A percentile compares a stretch with the other conserved stretches of the same genome.
Evolutionary conservation across 2,329 filamentous ascomycete genomes (phyloP).

Genomic region (Neodidymelliopsis sp.): DNA sequence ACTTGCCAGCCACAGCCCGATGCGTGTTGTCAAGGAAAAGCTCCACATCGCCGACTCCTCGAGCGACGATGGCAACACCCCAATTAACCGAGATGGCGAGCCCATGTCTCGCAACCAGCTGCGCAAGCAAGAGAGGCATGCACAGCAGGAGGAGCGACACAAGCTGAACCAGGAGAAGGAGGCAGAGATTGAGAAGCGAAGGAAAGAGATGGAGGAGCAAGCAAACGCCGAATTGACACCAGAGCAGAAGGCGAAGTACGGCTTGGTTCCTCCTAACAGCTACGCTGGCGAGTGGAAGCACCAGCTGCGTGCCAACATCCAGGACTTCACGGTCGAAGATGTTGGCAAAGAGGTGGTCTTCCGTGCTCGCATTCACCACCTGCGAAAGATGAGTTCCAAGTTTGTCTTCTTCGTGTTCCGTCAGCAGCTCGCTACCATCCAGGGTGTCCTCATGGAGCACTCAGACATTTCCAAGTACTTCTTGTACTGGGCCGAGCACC

Average conservation of each 20-base stretch:
- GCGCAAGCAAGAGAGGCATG: constrained; percentile 57
- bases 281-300: constrained; percentile 61
- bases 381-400: constrained; percentile 81
- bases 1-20: constrained; percentile 45
- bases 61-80: constrained; percentile 45
- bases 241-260: constrained; percentile 67
- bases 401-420: constrained; percentile 87
- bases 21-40: constrained; percentile 51
- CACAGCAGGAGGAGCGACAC: constrained; percentile 54
- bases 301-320: constrained; percentile 58
- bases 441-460: constrained; percentile 76
- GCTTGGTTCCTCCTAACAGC: constrained; percentile 64
- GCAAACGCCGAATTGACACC: constrained; percentile 63
- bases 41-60: constrained; percentile 45
- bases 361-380: constrained; percentile 76
- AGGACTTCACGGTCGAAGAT: constrained; percentile 59
- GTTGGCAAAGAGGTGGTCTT: constrained; percentile 70
- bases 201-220: constrained; percentile 56
- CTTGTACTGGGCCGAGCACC: constrained; percentile 85
- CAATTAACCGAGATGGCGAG: constrained; percentile 59
- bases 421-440: constrained; percentile 82
- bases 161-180: constrained; percentile 55
- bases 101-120: constrained; percentile 58
- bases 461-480: constrained; percentile 74
- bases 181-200: constrained; percentile 56